These are phyloP conservation scores for Grosmannia serpens DNA, from an alignment of 2,329 filamentous ascomycete species.

Conservation along the genomic window DNA sequence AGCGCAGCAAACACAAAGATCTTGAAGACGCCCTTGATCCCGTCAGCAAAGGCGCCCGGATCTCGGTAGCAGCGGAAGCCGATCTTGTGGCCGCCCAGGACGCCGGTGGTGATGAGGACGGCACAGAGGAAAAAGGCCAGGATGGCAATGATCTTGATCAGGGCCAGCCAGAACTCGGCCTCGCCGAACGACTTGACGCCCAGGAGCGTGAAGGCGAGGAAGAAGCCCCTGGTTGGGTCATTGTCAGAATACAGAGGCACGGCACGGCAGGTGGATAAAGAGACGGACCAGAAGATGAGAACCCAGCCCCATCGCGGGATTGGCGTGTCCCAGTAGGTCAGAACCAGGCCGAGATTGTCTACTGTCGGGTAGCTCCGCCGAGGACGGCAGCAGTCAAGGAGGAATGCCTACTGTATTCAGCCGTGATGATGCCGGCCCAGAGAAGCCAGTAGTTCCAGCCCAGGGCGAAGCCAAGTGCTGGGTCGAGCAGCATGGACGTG, in stretches of 20 bases:
- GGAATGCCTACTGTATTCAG: not conserved
- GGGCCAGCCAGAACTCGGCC: conserved; percentile 32
- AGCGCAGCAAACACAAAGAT: conserved; percentile 49
- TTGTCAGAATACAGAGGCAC: not conserved
- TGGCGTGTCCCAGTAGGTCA: conserved; percentile 32
- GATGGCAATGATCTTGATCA: conserved; percentile 25
- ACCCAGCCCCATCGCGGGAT: conserved; percentile 37
- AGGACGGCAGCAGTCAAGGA: not conserved
- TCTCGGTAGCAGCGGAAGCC: conserved; percentile 27
- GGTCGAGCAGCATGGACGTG: not conserved
- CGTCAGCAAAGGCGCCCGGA: conserved; percentile 42
- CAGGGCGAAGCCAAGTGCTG: not conserved
- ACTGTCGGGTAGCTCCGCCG: not conserved
- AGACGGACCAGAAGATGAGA: conserved; percentile 14
- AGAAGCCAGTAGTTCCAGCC: conserved; percentile 1
- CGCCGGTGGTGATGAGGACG: conserved; percentile 30
- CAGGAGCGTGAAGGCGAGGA: conserved; percentile 23
- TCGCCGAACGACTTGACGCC: conserved; percentile 30
- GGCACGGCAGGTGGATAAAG: no score
- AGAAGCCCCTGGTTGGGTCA: conserved; percentile 31
- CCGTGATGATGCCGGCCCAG: not conserved
- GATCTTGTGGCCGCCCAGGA: conserved; percentile 26
- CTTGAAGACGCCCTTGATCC: conserved; percentile 49
- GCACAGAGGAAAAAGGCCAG: conserved; percentile 22
- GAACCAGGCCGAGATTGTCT: conserved; percentile 21